These are phyloP conservation scores for Aspergillus asperescens DNA, from an alignment of 495 filamentous ascomycete species.

Conservation along the genomic window DNA sequence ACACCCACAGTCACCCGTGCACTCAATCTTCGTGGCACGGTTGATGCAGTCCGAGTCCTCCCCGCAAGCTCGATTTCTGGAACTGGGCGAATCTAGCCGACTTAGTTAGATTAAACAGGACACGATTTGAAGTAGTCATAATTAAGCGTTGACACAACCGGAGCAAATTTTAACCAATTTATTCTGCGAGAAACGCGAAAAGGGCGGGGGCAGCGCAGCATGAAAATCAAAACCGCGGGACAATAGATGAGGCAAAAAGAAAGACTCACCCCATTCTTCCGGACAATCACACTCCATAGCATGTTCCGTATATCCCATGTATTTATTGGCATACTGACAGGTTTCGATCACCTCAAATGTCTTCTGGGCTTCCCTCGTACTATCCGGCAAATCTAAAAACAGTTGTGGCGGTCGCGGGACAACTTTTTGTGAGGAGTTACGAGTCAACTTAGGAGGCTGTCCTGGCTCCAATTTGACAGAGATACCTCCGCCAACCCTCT, in stretches of 20 bases:
- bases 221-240: neutral
- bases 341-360: slow-evolving; percentile 76
- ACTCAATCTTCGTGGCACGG: slow-evolving; percentile 96
- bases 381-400: slow-evolving; percentile 65
- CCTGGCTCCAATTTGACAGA: slow-evolving; percentile 61
- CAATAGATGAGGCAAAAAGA: slow-evolving; percentile 4
- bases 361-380: slow-evolving; percentile 64
- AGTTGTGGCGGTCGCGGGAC: slow-evolving; percentile 54
- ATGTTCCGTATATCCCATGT: slow-evolving; percentile 86
- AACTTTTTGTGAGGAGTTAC: slow-evolving; percentile 69
- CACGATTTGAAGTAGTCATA: neutral
- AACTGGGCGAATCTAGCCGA: slow-evolving; percentile 52
- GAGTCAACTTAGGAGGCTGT: slow-evolving; percentile 65
- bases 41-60: slow-evolving; percentile 99
- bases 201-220: neutral
- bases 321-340: slow-evolving; percentile 84
- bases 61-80: slow-evolving; percentile 78
- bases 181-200: neutral
- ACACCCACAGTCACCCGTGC: slow-evolving; percentile 78
- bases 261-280: slow-evolving; percentile 89
- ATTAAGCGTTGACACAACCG: neutral
- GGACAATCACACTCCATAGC: slow-evolving; percentile 92
- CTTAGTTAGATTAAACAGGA: slow-evolving; percentile 21
- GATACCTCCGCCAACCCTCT: slow-evolving; percentile 55
- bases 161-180: neutral